These are phyloP conservation scores for Moricandia arvensis DNA, from an alignment of 345 rosid species.

Conservation along the genomic window DNA sequence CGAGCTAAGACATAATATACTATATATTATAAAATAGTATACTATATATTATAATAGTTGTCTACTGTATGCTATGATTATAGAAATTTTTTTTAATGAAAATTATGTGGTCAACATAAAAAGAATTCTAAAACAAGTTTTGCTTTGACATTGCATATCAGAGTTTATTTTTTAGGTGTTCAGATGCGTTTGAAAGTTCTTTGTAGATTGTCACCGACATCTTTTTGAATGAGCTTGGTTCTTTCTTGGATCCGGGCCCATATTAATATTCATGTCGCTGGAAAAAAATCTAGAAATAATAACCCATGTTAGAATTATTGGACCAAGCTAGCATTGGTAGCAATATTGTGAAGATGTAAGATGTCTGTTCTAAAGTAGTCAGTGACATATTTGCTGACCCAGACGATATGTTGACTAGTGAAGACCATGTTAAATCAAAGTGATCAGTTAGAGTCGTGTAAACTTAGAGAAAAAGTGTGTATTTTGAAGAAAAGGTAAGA, in stretches of 20 bases:
- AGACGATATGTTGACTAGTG: no score
- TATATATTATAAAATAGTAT: background rate
- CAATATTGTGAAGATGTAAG: no score
- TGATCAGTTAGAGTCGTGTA: no score
- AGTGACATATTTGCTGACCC: no score
- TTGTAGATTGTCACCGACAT: background rate
- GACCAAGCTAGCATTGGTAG: background rate
- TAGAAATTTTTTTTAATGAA: background rate
- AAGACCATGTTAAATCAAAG: no score
- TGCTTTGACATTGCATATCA: background rate
- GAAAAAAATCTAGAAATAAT: background rate
- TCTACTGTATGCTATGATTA: background rate
- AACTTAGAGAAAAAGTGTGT: no score
- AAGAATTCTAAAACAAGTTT: background rate
- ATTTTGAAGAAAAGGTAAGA: no score
- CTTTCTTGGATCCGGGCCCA: background rate
- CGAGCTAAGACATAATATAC: background rate
- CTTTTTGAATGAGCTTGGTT: background rate
- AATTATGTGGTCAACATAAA: background rate
- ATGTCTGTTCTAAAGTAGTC: no score
- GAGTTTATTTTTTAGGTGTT: background rate
- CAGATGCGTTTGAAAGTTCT: background rate
- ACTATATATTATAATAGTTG: background rate
- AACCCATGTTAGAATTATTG: background rate
- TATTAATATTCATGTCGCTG: background rate